Evolutionary conservation across 495 filamentous ascomycete genomes (phyloP).

Genomic region (Rhizodiscina lignyota): DNA sequence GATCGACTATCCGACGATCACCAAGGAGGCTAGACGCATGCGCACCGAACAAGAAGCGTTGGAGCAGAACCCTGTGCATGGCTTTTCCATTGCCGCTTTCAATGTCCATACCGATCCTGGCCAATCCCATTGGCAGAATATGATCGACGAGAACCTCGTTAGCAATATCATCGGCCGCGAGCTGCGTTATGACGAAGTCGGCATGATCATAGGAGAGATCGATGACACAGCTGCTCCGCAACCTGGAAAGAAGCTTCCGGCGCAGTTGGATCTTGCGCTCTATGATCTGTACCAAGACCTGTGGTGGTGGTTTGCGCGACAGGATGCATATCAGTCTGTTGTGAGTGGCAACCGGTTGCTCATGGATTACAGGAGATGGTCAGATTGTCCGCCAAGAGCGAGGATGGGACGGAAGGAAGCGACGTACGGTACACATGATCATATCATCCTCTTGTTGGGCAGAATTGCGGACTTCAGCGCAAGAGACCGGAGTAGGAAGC

Average conservation of each 20-base stretch:
- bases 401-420: slow-evolving; percentile 63
- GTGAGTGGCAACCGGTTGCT: slow-evolving; percentile 70
- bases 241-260: no score
- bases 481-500: slow-evolving; percentile 63
- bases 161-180: slow-evolving; percentile 18
- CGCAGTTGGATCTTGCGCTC: slow-evolving; percentile 17
- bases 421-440: slow-evolving; percentile 74
- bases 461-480: slow-evolving; percentile 69
- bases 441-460: slow-evolving; percentile 66
- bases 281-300: slow-evolving; percentile 74
- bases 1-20: slow-evolving; percentile 58
- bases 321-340: slow-evolving; percentile 82
- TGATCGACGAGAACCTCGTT: slow-evolving; percentile 19
- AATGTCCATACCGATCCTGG: slow-evolving; percentile 1
- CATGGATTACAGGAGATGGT: slow-evolving; percentile 64
- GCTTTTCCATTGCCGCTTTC: not conserved
- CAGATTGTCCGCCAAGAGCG: slow-evolving; percentile 69
- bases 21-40: slow-evolving; percentile 47
- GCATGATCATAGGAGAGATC: no score
- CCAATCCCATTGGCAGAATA: slow-evolving; percentile 1
- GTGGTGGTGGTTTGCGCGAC: slow-evolving; percentile 94
- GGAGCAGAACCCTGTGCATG: slow-evolving; percentile 1
- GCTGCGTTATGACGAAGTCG: slow-evolving; percentile 17
- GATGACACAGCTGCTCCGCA: no score
- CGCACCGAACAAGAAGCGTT: slow-evolving; percentile 20